A percentile compares a stretch with the other conserved stretches of the same genome.
Evolutionary conservation across 140 eudicot species (phyloP).

Genomic region (Bidens hawaiensis): DNA sequence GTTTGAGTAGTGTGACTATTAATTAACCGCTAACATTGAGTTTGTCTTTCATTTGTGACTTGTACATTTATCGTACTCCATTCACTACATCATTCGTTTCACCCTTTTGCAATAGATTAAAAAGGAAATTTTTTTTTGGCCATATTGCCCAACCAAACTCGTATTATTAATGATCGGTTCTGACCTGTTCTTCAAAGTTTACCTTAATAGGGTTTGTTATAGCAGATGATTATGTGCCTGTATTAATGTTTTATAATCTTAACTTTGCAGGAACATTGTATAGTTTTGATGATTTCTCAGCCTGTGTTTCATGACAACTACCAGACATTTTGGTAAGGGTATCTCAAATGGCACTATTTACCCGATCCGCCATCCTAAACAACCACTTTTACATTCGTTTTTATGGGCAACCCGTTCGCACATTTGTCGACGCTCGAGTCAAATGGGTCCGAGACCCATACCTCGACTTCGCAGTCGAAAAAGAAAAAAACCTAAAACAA

Average conservation of each 20-base stretch:
- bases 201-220: not conserved
- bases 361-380: slow-evolving; percentile 13
- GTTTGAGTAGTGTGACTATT: not conserved
- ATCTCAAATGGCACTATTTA: slow-evolving; percentile 22
- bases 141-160: not conserved
- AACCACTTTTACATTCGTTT: slow-evolving; percentile 21
- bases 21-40: not conserved
- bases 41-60: slow-evolving; percentile 5
- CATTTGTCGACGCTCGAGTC: slow-evolving; percentile 67
- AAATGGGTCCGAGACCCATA: slow-evolving; percentile 86
- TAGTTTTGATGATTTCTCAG: not conserved
- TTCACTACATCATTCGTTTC: not conserved
- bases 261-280: not conserved
- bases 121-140: not conserved
- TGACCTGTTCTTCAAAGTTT: not conserved
- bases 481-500: slow-evolving; percentile 68
- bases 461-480: slow-evolving; percentile 72
- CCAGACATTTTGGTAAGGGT: slow-evolving; percentile 5
- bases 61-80: not conserved
- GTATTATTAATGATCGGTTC: not conserved
- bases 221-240: not conserved
- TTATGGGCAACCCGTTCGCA: slow-evolving; percentile 38
- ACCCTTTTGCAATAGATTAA: not conserved
- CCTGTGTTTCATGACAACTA: not conserved
- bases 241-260: not conserved